Conservation (phyloP, 2,329 filamentous ascomycete genomes). For the Aspergillus neoniger region DNA sequence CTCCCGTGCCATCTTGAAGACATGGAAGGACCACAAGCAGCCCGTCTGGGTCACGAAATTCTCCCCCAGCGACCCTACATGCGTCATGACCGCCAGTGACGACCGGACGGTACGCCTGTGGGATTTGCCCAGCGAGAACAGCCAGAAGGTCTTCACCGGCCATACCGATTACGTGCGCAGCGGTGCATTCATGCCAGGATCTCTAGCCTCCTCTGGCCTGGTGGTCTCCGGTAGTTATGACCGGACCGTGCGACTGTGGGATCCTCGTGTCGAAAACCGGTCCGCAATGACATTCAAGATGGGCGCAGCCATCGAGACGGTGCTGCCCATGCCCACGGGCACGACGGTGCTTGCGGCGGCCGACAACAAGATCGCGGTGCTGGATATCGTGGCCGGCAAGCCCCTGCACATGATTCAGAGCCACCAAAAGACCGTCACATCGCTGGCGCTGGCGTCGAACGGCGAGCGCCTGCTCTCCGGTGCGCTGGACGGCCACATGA, state of each 20-base stretch:
- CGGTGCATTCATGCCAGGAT: conserved; percentile 78
- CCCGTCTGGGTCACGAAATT: conserved; percentile 91
- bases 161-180: conserved; percentile 91
- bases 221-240: conserved; percentile 93
- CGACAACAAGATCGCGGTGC: conserved; percentile 82
- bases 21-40: conserved; percentile 92
- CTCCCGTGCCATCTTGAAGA: conserved; percentile 88
- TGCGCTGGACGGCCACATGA: conserved; percentile 92
- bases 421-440: conserved; percentile 97
- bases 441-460: conserved; percentile 77
- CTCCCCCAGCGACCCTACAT: conserved; percentile 84
- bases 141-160: conserved; percentile 76
- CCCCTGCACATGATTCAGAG: conserved; percentile 85
- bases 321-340: conserved; percentile 83
- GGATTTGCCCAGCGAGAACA: conserved; percentile 82
- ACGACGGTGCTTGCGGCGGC: conserved; percentile 83
- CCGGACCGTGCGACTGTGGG: conserved; percentile 90
- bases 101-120: conserved; percentile 91
- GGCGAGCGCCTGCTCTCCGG: conserved; percentile 81
- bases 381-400: conserved; percentile 89
- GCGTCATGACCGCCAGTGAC: conserved; percentile 85
- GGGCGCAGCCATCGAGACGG: conserved; percentile 80
- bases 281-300: conserved; percentile 94
- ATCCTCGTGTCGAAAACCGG: conserved; percentile 70
- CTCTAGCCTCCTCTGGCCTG: conserved; percentile 64